phyloP scores from a whole-genome alignment of 108 stramenopile genomes.

The Aureococcus anophagefferens region DNA sequence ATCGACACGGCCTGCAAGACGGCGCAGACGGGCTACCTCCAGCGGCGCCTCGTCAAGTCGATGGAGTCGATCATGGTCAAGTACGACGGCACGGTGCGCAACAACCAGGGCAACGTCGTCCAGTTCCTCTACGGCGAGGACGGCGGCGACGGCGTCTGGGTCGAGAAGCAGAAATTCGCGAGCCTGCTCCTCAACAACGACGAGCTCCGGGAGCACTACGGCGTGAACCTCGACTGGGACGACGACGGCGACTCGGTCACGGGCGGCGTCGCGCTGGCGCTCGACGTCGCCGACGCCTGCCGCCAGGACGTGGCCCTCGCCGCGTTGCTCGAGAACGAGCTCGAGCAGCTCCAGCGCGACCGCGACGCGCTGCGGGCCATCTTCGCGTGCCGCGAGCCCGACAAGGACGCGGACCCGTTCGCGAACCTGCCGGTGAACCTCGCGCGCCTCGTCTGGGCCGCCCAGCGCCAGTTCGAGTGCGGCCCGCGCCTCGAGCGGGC shows the following conservation, averaged over 20 bases:
- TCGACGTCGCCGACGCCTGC: slow-evolving; percentile 68
- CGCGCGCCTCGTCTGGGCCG: slow-evolving; percentile 77
- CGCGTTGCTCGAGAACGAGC: slow-evolving; percentile 71
- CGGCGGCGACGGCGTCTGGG: slow-evolving; percentile 98
- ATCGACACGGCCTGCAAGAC: slow-evolving; percentile 99
- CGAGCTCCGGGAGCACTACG: slow-evolving; percentile 60
- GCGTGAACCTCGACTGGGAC: slow-evolving; percentile 60
- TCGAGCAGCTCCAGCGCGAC: slow-evolving; percentile 70
- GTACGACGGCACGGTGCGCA: slow-evolving; percentile 95
- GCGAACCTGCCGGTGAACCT: slow-evolving; percentile 87
- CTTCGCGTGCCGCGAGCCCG: slow-evolving; percentile 79
- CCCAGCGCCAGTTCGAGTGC: slow-evolving; percentile 76
- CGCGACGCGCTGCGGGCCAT: slow-evolving; percentile 68
- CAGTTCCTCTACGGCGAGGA: slow-evolving; percentile 99
- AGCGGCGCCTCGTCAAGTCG: slow-evolving; percentile 95
- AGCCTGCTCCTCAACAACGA: slow-evolving; percentile 60
- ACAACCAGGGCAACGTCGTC: slow-evolving; percentile 75
- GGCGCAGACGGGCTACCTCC: slow-evolving; percentile 97
- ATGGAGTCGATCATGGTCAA: slow-evolving; percentile 94
- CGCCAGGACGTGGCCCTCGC: slow-evolving; percentile 73
- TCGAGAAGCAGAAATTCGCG: slow-evolving; percentile 89
- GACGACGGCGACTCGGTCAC: slow-evolving; percentile 72
- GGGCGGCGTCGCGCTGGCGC: slow-evolving; percentile 63
- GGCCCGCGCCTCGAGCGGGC: slow-evolving; percentile 34
- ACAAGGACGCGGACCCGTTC: slow-evolving; percentile 47